Evolutionary conservation across 2,329 filamentous ascomycete species (phyloP).

Genomic region (Microcyclospora pomicola): DNA sequence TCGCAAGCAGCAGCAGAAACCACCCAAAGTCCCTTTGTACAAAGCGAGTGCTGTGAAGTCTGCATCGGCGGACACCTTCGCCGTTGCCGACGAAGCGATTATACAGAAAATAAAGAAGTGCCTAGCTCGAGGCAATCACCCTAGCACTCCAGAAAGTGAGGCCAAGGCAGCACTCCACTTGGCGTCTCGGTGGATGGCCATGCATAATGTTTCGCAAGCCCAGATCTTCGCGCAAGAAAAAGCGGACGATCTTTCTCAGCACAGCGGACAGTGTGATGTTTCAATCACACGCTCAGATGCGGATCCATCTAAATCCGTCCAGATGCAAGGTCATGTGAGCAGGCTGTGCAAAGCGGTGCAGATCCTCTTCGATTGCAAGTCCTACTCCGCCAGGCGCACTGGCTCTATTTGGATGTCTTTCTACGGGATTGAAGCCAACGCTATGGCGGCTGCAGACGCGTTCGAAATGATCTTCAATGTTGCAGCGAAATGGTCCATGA

Average conservation of each 20-base stretch:
- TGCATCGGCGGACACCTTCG: background rate
- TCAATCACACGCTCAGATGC: conserved; percentile 4
- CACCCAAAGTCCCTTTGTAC: too few relatives aligned
- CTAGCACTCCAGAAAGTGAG: conserved; percentile 3
- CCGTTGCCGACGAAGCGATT: conserved; percentile 3
- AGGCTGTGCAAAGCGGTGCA: conserved; percentile 2
- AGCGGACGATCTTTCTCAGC: background rate
- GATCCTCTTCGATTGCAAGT: conserved; percentile 4
- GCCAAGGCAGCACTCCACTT: conserved; percentile 4
- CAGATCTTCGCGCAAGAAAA: conserved; percentile 1
- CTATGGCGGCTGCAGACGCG: conserved; percentile 11
- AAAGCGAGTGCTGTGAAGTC: background rate
- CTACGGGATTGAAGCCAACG: conserved; percentile 15
- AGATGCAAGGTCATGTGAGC: background rate
- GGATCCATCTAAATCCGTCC: conserved; percentile 2
- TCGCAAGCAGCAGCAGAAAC: too few relatives aligned
- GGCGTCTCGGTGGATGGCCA: conserved; percentile 5
- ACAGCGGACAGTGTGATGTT: conserved; percentile 5
- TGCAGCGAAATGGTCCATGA: conserved; percentile 7
- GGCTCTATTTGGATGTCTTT: conserved; percentile 3
- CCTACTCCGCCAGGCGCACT: background rate
- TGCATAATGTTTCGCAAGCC: conserved; percentile 7
- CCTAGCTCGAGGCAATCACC: conserved; percentile 2
- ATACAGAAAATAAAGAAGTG: conserved; percentile 8
- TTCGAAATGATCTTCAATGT: conserved; percentile 16